Conservation (phyloP, 371 early-diverging fungal genomes). For the Mucor piriformis region DNA sequence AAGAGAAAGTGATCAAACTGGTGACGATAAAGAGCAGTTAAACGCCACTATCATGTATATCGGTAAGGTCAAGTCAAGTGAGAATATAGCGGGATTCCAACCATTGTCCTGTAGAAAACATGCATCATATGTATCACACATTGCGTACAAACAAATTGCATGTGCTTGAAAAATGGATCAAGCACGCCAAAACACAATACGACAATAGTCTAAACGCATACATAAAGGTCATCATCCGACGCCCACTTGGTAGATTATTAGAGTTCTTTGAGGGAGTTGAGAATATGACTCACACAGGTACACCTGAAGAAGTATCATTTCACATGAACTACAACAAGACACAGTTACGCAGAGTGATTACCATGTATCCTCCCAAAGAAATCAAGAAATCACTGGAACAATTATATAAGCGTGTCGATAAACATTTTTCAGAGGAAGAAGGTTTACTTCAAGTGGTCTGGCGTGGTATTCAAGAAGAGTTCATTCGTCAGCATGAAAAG, state of each 20-base stretch:
- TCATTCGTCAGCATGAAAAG: slow-evolving; percentile 78
- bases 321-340: slow-evolving; percentile 86
- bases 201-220: slow-evolving; percentile 84
- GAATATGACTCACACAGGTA: slow-evolving; percentile 71
- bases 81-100: slow-evolving; percentile 12
- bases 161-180: slow-evolving; percentile 76
- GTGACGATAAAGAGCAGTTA: slow-evolving; percentile 92
- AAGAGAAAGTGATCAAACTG: slow-evolving; percentile 69
- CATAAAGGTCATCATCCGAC: slow-evolving; percentile 82
- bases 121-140: slow-evolving; percentile 87
- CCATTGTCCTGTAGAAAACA: slow-evolving; percentile 69
- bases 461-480: slow-evolving; percentile 90
- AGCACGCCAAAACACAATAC: slow-evolving; percentile 83
- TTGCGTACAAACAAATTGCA: slow-evolving; percentile 70
- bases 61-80: slow-evolving; percentile 51
- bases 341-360: slow-evolving; percentile 83
- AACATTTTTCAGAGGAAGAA: slow-evolving; percentile 88
- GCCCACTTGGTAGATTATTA: slow-evolving; percentile 84
- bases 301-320: slow-evolving; percentile 85
- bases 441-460: slow-evolving; percentile 88
- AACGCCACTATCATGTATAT: slow-evolving; percentile 86
- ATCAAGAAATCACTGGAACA: slow-evolving; percentile 80
- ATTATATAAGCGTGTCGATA: slow-evolving; percentile 90
- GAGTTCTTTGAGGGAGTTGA: slow-evolving; percentile 97
- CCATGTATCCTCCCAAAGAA: slow-evolving; percentile 82